Evolutionary conservation across 2,329 filamentous ascomycete genomes (phyloP).

Genomic region (Dendryphion nanum): DNA sequence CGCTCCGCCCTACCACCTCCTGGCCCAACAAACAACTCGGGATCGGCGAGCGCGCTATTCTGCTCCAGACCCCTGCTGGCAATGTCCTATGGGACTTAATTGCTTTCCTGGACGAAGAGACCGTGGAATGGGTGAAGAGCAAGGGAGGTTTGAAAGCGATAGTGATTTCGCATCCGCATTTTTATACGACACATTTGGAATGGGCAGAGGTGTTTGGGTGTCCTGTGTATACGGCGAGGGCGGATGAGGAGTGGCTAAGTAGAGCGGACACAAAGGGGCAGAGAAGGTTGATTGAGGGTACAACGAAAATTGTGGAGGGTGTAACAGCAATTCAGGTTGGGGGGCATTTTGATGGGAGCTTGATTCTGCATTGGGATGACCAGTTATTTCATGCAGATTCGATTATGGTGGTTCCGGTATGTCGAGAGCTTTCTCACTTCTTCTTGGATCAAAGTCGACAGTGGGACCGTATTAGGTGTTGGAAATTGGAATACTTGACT

Average conservation of each 20-base stretch:
- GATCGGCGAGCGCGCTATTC: slow-evolving; percentile 72
- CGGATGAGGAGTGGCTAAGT: slow-evolving; percentile 66
- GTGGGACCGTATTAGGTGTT: too few relatives aligned
- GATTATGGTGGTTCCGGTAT: slow-evolving; percentile 65
- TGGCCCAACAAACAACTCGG: slow-evolving; percentile 52
- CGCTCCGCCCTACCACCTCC: slow-evolving; percentile 10
- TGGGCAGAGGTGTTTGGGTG: slow-evolving; percentile 71
- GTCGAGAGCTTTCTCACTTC: too few relatives aligned
- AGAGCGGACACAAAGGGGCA: slow-evolving; percentile 44
- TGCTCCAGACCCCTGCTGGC: slow-evolving; percentile 63
- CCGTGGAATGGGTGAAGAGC: slow-evolving; percentile 56
- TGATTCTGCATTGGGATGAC: slow-evolving; percentile 60
- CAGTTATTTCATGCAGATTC: slow-evolving; percentile 74
- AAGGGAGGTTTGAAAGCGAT: slow-evolving; percentile 70
- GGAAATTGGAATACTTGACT: too few relatives aligned
- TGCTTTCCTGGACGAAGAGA: slow-evolving; percentile 65
- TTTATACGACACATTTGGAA: slow-evolving; percentile 72
- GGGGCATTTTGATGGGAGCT: slow-evolving; percentile 76
- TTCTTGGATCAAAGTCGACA: not conserved
- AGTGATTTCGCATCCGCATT: slow-evolving; percentile 77
- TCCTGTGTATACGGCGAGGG: slow-evolving; percentile 65
- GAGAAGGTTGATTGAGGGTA: slow-evolving; percentile 46
- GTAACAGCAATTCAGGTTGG: slow-evolving; percentile 67
- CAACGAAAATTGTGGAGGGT: slow-evolving; percentile 45
- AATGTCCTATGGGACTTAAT: slow-evolving; percentile 82